Evolutionary conservation across 768 basidiomycete genomes (phyloP).

Genomic region (Boletus patriciae): DNA sequence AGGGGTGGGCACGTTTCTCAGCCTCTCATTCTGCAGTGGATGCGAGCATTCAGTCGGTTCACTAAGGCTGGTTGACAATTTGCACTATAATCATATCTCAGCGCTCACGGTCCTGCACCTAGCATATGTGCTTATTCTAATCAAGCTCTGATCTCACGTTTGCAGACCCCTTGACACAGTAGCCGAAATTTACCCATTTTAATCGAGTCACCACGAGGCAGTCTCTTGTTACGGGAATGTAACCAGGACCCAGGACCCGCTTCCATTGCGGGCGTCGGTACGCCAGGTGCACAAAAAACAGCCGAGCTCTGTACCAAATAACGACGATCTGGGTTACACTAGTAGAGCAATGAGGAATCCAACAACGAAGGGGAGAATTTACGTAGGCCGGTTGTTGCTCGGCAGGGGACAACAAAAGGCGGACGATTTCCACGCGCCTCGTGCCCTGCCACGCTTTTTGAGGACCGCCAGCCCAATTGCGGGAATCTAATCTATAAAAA

Average conservation of each 20-base stretch:
- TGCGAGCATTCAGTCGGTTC: slow-evolving; percentile 14
- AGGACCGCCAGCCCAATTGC: slow-evolving; percentile 9
- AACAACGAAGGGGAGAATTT: background rate
- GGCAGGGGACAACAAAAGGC: slow-evolving; percentile 20
- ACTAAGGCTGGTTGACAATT: slow-evolving; percentile 7
- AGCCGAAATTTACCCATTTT: slow-evolving; percentile 17
- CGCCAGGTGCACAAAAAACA: slow-evolving; percentile 8
- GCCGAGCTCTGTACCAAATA: slow-evolving; percentile 1
- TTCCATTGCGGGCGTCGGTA: slow-evolving; percentile 1
- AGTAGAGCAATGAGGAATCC: slow-evolving; percentile 5
- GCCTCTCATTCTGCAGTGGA: slow-evolving; percentile 33
- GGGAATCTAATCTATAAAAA: slow-evolving; percentile 55
- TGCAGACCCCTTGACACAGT: slow-evolving; percentile 7
- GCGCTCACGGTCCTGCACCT: background rate
- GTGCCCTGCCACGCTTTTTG: slow-evolving; percentile 49
- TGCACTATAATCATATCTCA: background rate
- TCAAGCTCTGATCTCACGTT: slow-evolving; percentile 4
- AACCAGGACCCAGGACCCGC: background rate
- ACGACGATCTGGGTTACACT: background rate
- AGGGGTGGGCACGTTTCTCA: slow-evolving; percentile 9
- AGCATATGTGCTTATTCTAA: background rate
- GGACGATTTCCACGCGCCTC: slow-evolving; percentile 43
- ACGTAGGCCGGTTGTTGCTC: slow-evolving; percentile 12
- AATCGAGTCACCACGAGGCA: slow-evolving; percentile 11
- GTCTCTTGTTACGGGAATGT: slow-evolving; percentile 15